Conservation (phyloP, 1,284 basidiomycete species). For the Puccinia coronata region DNA sequence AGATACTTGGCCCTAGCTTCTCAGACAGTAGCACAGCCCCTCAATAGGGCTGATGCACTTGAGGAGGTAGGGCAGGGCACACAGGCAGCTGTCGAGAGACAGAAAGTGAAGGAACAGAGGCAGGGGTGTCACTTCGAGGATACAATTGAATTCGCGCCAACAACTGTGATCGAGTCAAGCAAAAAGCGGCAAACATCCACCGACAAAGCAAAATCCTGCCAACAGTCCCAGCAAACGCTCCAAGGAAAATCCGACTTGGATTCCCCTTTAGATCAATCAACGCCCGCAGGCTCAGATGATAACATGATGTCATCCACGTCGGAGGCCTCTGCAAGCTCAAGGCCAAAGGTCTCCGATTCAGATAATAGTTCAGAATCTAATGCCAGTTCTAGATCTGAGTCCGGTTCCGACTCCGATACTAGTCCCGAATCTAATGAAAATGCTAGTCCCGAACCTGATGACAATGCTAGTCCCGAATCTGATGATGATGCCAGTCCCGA, state of each 20-base stretch:
- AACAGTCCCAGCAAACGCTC: neutral
- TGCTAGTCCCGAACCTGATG: neutral
- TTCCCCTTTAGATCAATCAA: neutral
- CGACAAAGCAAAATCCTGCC: neutral
- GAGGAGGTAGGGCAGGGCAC: conserved; percentile 37
- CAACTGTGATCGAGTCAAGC: neutral
- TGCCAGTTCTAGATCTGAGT: neutral
- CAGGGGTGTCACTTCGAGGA: conserved; percentile 17
- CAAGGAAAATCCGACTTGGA: too few species aligned
- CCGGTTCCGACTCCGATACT: too few species aligned
- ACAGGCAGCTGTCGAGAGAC: conserved; percentile 40
- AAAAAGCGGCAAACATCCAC: neutral
- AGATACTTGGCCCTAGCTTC: conserved; percentile 13
- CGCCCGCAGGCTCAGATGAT: neutral
- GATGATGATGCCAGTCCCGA: too few species aligned
- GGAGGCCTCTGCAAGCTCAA: neutral
- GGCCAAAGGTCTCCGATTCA: neutral
- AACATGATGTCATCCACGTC: neutral
- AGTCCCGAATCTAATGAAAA: neutral
- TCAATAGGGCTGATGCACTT: conserved; percentile 6
- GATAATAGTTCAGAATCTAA: neutral
- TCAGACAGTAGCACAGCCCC: neutral
- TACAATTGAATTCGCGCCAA: conserved; percentile 27
- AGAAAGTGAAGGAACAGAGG: conserved; percentile 36
- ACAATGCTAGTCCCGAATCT: too few species aligned